Evolutionary conservation across 2,329 filamentous ascomycete species (phyloP).

Genomic region (Dothistroma pini): DNA sequence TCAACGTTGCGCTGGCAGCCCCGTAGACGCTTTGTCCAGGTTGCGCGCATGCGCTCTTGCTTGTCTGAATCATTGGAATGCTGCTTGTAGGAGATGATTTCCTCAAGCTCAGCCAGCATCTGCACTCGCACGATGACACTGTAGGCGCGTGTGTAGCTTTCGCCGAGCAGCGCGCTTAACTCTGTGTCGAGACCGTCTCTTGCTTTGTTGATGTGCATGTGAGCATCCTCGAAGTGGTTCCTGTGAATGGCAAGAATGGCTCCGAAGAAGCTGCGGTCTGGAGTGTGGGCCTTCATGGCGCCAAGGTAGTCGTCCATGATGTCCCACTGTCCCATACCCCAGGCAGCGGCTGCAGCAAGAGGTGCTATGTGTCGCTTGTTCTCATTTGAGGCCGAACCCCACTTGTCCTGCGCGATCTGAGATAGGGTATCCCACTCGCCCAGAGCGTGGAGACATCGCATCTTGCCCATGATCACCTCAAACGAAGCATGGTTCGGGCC

Average conservation of each 20-base stretch:
- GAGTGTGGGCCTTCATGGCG: constrained; percentile 90
- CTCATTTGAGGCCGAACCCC: constrained; percentile 83
- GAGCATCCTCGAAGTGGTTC: constrained; percentile 89
- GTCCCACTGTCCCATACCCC: constrained; percentile 96
- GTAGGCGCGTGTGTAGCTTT: constrained; percentile 97
- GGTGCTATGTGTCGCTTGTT: constrained; percentile 89
- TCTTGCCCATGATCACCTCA: constrained; percentile 98
- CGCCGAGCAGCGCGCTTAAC: constrained; percentile 90
- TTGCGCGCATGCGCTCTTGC: constrained; percentile 83
- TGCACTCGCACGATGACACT: constrained; percentile 97
- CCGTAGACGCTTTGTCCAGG: constrained; percentile 92
- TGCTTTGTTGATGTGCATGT: constrained; percentile 84
- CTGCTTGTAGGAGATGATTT: constrained; percentile 98
- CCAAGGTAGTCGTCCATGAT: constrained; percentile 96
- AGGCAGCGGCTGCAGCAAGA: constrained; percentile 89
- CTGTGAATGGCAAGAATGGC: constrained; percentile 92
- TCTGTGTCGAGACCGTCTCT: constrained; percentile 93
- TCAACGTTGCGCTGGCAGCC: constrained; percentile 97
- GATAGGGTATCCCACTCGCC: constrained; percentile 97
- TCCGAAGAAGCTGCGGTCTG: constrained; percentile 95
- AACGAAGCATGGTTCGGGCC: constrained; percentile 56
- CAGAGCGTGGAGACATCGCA: constrained; percentile 94
- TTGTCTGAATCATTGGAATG: constrained; percentile 74
- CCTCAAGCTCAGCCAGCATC: constrained; percentile 97
- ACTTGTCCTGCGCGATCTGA: constrained; percentile 83